A percentile compares a stretch with the other conserved stretches of the same genome.
Conservation (phyloP, 2,329 filamentous ascomycete species). For the Penicillium vulpinum region DNA sequence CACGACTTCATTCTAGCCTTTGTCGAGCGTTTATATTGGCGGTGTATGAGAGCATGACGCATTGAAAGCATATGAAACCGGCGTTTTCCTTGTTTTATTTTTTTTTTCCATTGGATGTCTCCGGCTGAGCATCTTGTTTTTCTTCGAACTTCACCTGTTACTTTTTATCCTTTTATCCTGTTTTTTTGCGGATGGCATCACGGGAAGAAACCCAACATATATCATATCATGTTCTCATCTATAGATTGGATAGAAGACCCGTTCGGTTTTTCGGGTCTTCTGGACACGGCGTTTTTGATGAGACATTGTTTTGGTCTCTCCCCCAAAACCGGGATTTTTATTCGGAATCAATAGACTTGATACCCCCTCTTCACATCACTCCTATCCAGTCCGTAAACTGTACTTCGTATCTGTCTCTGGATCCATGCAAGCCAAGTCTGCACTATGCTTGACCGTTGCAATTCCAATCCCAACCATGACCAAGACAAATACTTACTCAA, state of each 20-base stretch:
- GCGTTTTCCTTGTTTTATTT: slow-evolving; percentile 20
- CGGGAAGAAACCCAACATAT: slow-evolving; percentile 1
- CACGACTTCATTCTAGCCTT: slow-evolving; percentile 19
- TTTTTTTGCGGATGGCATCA: slow-evolving; percentile 21
- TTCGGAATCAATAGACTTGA: slow-evolving; percentile 27
- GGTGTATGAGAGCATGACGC: slow-evolving; percentile 31
- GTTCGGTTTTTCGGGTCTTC: background rate
- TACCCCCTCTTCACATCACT: slow-evolving; percentile 19
- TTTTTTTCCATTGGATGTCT: slow-evolving; percentile 12
- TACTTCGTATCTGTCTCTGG: background rate
- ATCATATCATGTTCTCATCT: slow-evolving; percentile 9
- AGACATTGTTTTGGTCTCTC: slow-evolving; percentile 22
- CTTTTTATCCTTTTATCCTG: background rate
- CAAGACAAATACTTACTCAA: too few relatives aligned
- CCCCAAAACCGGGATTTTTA: background rate
- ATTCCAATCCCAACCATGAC: background rate
- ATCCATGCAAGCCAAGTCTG: too few relatives aligned
- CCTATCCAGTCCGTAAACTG: too few relatives aligned
- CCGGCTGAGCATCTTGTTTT: slow-evolving; percentile 3
- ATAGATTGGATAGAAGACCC: slow-evolving; percentile 12
- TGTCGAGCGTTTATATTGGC: slow-evolving; percentile 28
- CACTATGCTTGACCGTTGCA: too few relatives aligned
- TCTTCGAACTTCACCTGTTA: background rate
- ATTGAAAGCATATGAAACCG: slow-evolving; percentile 25
- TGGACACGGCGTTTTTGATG: slow-evolving; percentile 21